Evolutionary conservation across 192 early-diverging fungal genomes (phyloP), one percentile per base, ranked within the genome.

Genomic region (Entrophospora sp.): DNA sequence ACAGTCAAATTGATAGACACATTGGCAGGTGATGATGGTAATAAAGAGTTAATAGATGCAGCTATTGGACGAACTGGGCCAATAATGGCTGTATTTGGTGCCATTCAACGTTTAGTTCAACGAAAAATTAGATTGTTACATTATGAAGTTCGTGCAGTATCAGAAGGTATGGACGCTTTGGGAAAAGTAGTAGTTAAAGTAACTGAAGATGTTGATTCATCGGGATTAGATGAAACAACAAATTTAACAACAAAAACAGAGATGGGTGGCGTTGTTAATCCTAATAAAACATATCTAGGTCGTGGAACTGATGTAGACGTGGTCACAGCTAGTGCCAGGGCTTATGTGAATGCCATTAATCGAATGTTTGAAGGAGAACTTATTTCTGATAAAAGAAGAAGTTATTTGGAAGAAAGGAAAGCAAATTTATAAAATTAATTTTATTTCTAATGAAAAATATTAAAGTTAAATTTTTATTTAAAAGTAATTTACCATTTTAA

Each of bases 311-410:
- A 95, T 61, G 83, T 87, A 25, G 94, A 96, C 72, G 90, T 96
- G 65, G 77, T 96, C 69, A 82, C 81, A 9, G 92, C 93, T 5
- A 85, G 85, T 27, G 91, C 94, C 9, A 92, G 88, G 59, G 94
- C 94, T 5, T 96, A 94, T 64, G 52, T 96, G 42, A 81, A 86
- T 67, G 94, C 94, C 14, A 79, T 96, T 56, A 96, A 96, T 75
- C 74, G 82, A 24, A 75, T 91, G 30, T 61, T 79, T 38, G 67
- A 32, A 4, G 67, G 58, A 25, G 70, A 74, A 32, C 22, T 32
- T 12, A 57, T 64, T 9, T 36, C 64, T 37, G 70, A 66, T 10
- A 55, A 5, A 25, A 18, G 61, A 7, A 51, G 73, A n/a, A 70
- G 62, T 61, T 58, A 28, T 8, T 31, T 32, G 27, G 55, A 64